A percentile compares a stretch with the other conserved stretches of the same genome.
Evolutionary conservation across 306 rosid genomes (phyloP).

Genomic region (Pyrus bretschneideri): DNA sequence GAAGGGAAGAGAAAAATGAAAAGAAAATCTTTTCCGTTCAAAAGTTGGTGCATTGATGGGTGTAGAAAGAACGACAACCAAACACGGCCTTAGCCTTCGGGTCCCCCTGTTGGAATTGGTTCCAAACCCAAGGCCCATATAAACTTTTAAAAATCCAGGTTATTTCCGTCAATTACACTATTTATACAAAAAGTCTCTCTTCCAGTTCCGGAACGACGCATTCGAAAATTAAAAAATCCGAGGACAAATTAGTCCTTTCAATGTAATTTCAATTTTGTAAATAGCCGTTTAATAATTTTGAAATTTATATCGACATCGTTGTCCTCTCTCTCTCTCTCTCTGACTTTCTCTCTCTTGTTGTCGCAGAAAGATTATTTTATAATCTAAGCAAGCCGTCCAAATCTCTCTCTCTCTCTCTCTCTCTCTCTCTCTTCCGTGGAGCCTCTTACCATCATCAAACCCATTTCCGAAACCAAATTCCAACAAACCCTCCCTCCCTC

Average conservation of each 20-base stretch:
- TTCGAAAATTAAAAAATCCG: background rate
- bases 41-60: no score
- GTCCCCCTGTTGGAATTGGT: no score
- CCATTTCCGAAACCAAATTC: background rate
- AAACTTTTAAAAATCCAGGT: no score
- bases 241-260: constrained; percentile 16
- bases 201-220: background rate
- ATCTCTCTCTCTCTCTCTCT: background rate
- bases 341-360: background rate
- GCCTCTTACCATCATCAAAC: constrained; percentile 26
- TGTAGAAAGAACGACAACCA: no score
- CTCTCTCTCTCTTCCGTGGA: constrained; percentile 11
- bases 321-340: background rate
- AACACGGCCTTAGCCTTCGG: no score
- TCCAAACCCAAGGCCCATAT: no score
- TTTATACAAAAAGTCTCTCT: no score
- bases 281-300: constrained; percentile 46
- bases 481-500: background rate
- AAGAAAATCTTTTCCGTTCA: no score
- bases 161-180: background rate
- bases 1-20: no score
- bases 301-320: constrained; percentile 15
- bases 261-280: background rate
- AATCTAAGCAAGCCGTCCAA: constrained; percentile 11
- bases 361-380: constrained; percentile 2